Conservation (phyloP, 805 yeast species). For the Cyberlindnera amylophila region DNA sequence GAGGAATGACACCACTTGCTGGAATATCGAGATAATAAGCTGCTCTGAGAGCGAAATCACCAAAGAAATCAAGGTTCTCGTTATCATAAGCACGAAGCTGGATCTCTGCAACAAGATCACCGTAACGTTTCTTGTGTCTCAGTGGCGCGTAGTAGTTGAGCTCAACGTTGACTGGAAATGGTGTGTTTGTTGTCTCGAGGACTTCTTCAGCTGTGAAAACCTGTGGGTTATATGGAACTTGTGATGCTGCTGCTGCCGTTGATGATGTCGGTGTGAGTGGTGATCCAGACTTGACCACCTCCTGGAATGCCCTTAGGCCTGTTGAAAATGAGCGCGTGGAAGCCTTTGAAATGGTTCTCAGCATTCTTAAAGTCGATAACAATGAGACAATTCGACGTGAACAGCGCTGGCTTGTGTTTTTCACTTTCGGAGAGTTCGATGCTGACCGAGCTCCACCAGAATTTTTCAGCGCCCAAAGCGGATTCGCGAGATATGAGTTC, state of each 20-base stretch:
- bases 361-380: slow-evolving; percentile 3
- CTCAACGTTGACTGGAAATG: slow-evolving; percentile 82
- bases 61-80: slow-evolving; percentile 65
- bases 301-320: slow-evolving; percentile 8
- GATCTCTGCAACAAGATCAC: slow-evolving; percentile 75
- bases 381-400: too few species aligned
- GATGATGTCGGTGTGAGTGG: slow-evolving; percentile 12
- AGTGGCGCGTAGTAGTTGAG: slow-evolving; percentile 79
- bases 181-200: slow-evolving; percentile 39
- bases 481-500: not conserved
- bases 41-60: slow-evolving; percentile 84
- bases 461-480: too few species aligned
- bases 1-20: slow-evolving; percentile 64
- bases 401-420: too few species aligned
- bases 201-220: slow-evolving; percentile 33
- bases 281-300: slow-evolving; percentile 13
- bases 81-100: slow-evolving; percentile 69
- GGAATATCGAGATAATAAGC: slow-evolving; percentile 91
- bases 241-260: slow-evolving; percentile 6
- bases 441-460: too few species aligned
- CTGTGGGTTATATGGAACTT: slow-evolving; percentile 35
- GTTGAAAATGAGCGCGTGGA: slow-evolving; percentile 11
- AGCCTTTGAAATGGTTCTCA: slow-evolving; percentile 6
- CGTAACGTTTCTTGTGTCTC: slow-evolving; percentile 60
- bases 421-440: too few species aligned